Evolutionary conservation across 768 basidiomycete species (phyloP).

Genomic region (Tylopilus rubrobrunneus): DNA sequence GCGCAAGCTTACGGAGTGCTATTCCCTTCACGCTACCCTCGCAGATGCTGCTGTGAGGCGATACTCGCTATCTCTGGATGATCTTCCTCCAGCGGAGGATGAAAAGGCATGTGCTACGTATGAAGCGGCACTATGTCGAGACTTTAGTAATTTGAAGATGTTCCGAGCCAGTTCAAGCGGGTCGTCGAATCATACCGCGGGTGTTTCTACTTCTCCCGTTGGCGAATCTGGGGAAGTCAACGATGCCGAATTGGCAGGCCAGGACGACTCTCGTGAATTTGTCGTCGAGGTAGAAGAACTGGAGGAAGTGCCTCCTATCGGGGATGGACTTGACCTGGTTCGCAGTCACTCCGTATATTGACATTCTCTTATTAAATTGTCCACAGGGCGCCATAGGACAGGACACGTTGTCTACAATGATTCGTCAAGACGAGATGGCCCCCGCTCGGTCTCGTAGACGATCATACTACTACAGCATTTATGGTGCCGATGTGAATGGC

Average conservation of each 20-base stretch:
- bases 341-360: constrained; percentile 1
- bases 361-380: constrained; percentile 6
- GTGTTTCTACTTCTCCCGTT: neutral
- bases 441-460: constrained; percentile 57
- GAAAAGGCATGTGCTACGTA: constrained; percentile 41
- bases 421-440: constrained; percentile 65
- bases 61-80: constrained; percentile 50
- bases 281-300: constrained; percentile 15
- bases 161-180: constrained; percentile 19
- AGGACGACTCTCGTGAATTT: constrained; percentile 17
- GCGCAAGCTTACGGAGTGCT: constrained; percentile 49
- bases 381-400: constrained; percentile 65
- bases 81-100: constrained; percentile 54
- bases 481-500: constrained; percentile 37
- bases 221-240: constrained; percentile 13
- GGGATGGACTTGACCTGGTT: constrained; percentile 26
- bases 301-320: constrained; percentile 8
- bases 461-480: constrained; percentile 43
- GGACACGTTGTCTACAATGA: constrained; percentile 69
- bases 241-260: constrained; percentile 8
- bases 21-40: constrained; percentile 44
- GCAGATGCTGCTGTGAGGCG: constrained; percentile 44
- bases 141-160: constrained; percentile 39
- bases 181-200: constrained; percentile 8
- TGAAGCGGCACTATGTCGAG: constrained; percentile 52